Evolutionary conservation across 2,329 filamentous ascomycete species (phyloP), one percentile per base, ranked within the genome.

Genomic region (Phaeomoniella chlamydospora): DNA sequence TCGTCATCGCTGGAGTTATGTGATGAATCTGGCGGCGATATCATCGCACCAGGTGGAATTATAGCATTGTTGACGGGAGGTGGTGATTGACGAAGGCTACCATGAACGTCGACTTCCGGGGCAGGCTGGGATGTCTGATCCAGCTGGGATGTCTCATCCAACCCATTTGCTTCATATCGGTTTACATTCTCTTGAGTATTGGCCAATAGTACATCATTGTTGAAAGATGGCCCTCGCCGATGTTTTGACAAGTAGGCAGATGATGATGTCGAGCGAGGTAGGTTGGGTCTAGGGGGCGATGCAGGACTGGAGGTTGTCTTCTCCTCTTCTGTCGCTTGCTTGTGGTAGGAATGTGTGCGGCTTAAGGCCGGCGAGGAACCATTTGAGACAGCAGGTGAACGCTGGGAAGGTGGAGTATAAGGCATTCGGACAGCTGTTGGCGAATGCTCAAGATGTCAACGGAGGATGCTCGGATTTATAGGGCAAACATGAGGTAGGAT

Each of bases 21-120:
- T 4, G 72, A 70, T 19, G 87, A 94, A 49, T 94, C 88, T 6
- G 88, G 88, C 22, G 88, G 88, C 0, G 88, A 94, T 40, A 93
- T 82, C 47, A 94, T 74, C 43, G 84, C 86, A 41, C 84, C 85
- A 42, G 75, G 74, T 30, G 86, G 85, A 56, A 94, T 90, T 43
- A 73, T 64, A 40, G 74, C 70, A 59, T 84, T 76, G 43, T 77
- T 83, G 43, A 85, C 60, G 13, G 85, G 83, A n/a, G 83, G 79
- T 12, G 85, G 84, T 33, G 86, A 92, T 56, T 87, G 82, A 48
- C 83, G 75, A 42, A 92, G 64, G 58, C 75, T 83, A 55, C 65
- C 65, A 52, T 65, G 68, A 37, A 62, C 49, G 49, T 61, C 56
- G n/a, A n/a, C n/a, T n/a, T n/a, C n/a, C n/a, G n/a, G n/a, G n/a